A percentile compares a stretch with the other conserved stretches of the same genome.
These are phyloP conservation scores for Mercurialis annua DNA, from an alignment of 345 rosid species.

Conservation along the genomic window DNA sequence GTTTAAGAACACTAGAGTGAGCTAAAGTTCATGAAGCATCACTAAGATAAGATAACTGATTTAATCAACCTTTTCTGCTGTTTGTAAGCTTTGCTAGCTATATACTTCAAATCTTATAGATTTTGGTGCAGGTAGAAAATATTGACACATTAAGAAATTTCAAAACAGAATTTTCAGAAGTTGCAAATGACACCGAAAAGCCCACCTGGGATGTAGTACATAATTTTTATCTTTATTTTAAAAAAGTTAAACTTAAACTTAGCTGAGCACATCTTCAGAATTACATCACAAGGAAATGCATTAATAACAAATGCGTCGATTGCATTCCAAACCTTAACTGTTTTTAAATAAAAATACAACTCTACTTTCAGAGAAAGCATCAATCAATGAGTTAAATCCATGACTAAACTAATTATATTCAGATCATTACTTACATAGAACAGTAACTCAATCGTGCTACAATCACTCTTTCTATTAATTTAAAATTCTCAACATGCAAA, in stretches of 20 bases:
- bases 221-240: too few species aligned
- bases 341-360: background rate
- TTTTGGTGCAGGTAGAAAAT: background rate
- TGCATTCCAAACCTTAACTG: background rate
- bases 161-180: background rate
- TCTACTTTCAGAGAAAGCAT: background rate
- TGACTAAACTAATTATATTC: background rate
- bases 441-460: background rate
- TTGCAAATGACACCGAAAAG: background rate
- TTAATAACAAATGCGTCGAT: background rate
- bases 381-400: background rate
- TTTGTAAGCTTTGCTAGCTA: background rate
- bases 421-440: background rate
- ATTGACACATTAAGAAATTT: background rate
- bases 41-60: background rate
- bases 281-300: background rate
- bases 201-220: background rate
- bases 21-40: constrained; percentile 10
- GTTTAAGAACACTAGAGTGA: constrained; percentile 8
- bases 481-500: background rate
- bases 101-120: background rate
- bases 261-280: background rate
- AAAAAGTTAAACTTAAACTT: background rate
- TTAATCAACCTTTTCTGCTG: background rate
- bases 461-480: constrained; percentile 1